These are phyloP conservation scores for Fusarium goolgardi DNA, from an alignment of 2,329 filamentous ascomycete species.

Conservation along the genomic window DNA sequence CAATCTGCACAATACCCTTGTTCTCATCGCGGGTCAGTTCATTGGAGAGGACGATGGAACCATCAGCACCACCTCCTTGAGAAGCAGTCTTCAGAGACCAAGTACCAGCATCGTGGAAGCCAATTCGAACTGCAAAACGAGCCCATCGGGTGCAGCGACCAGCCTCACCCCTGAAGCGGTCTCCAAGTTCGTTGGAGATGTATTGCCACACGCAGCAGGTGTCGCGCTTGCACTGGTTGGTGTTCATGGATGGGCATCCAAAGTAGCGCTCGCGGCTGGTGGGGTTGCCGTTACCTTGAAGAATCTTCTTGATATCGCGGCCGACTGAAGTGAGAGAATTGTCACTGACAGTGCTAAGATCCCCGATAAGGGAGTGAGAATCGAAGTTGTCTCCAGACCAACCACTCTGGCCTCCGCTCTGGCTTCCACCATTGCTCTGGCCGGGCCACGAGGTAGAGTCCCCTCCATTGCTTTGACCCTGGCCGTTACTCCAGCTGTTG, in stretches of 20 bases:
- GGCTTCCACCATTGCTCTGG: slow-evolving; percentile 2
- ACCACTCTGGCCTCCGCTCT: slow-evolving; percentile 3
- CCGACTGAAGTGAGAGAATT: slow-evolving; percentile 52
- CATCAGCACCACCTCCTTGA: slow-evolving; percentile 59
- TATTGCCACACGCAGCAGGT: slow-evolving; percentile 61
- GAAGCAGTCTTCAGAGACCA: slow-evolving; percentile 54
- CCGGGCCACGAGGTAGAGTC: not conserved
- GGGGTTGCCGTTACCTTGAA: slow-evolving; percentile 49
- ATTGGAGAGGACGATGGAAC: slow-evolving; percentile 56
- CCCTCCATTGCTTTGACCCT: not conserved
- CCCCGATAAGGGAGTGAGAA: slow-evolving; percentile 52
- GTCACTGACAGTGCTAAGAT: slow-evolving; percentile 51
- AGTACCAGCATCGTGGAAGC: slow-evolving; percentile 61
- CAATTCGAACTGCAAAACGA: slow-evolving; percentile 58
- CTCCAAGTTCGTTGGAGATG: slow-evolving; percentile 55
- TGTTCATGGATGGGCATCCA: slow-evolving; percentile 41
- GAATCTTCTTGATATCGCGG: slow-evolving; percentile 53
- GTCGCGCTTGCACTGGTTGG: slow-evolving; percentile 50
- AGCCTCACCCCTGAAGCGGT: slow-evolving; percentile 52
- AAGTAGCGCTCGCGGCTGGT: slow-evolving; percentile 44
- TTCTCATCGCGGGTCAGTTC: slow-evolving; percentile 58
- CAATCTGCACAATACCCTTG: slow-evolving; percentile 60
- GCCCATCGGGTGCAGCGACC: slow-evolving; percentile 58
- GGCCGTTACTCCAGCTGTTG: not conserved
- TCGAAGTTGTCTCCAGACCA: slow-evolving; percentile 35